These are phyloP conservation scores for Yarrowia galli DNA, from an alignment of 1,139 yeast genomes.

Conservation along the genomic window DNA sequence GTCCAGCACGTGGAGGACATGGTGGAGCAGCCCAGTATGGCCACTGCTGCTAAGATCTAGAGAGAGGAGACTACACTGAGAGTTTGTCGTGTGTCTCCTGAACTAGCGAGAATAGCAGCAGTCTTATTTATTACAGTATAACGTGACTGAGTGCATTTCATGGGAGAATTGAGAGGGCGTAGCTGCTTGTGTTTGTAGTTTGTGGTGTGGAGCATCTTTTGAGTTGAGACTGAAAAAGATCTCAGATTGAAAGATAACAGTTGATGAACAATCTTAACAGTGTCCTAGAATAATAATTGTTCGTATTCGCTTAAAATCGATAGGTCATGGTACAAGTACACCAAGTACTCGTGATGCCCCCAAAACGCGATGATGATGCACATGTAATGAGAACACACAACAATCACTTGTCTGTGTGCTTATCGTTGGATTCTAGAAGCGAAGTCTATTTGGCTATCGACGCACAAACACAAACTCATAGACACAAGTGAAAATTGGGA, in stretches of 20 bases:
- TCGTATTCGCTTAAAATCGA: no score
- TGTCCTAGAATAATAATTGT: no score
- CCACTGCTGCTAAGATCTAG: conserved; percentile 29
- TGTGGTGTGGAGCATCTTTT: not conserved
- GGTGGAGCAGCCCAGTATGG: conserved; percentile 25
- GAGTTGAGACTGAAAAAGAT: not conserved
- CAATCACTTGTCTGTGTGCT: conserved; percentile 4
- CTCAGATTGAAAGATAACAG: no score
- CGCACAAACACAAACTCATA: not conserved
- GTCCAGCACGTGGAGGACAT: conserved; percentile 35
- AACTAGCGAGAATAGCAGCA: not conserved
- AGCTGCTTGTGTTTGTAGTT: not conserved
- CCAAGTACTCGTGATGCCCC: no score
- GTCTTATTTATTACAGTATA: conserved; percentile 12
- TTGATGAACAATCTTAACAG: no score
- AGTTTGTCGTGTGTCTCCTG: not conserved
- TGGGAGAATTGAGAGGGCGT: not conserved
- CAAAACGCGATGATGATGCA: not conserved
- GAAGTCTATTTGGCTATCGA: not conserved
- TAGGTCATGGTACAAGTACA: no score
- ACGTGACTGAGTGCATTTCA: conserved; percentile 10
- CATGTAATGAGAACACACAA: conserved; percentile 4
- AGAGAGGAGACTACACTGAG: not conserved
- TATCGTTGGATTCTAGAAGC: conserved; percentile 14
- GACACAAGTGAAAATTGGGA: not conserved